phyloP scores from a whole-genome alignment of 1,284 basidiomycete genomes.

The Ceratobasidium sp. region DNA sequence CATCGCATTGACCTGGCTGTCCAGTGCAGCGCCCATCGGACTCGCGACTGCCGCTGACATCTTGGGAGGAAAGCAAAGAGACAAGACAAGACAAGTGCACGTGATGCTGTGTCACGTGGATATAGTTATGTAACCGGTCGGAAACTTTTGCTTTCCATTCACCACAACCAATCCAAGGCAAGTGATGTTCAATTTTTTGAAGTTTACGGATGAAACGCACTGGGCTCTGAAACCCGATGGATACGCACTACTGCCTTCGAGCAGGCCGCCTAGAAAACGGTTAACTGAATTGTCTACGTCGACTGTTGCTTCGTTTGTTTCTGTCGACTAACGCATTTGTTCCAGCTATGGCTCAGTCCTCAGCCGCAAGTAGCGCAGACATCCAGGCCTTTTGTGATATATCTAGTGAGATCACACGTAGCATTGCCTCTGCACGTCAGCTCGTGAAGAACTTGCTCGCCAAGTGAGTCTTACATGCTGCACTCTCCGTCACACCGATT shows the following conservation, averaged over 20 bases:
- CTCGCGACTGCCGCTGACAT: constrained; percentile 53
- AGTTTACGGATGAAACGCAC: constrained; percentile 79
- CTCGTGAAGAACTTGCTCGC: constrained; percentile 64
- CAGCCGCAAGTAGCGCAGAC: constrained; percentile 24
- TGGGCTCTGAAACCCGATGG: constrained; percentile 82
- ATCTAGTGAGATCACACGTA: constrained; percentile 70
- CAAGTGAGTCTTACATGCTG: constrained; percentile 59
- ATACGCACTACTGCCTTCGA: constrained; percentile 70
- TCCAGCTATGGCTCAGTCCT: constrained; percentile 45
- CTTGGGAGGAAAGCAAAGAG: constrained; percentile 52
- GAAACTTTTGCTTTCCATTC: constrained; percentile 32
- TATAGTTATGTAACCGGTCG: constrained; percentile 4
- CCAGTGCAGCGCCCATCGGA: constrained; percentile 53
- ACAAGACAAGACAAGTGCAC: constrained; percentile 14
- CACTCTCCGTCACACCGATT: constrained; percentile 14
- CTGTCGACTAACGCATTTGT: constrained; percentile 21
- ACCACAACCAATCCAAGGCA: constrained; percentile 32
- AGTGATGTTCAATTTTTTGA: constrained; percentile 15
- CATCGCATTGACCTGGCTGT: constrained; percentile 46
- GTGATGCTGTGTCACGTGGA: neutral
- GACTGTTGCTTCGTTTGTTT: constrained; percentile 21
- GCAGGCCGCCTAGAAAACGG: constrained; percentile 90
- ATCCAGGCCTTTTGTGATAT: constrained; percentile 54
- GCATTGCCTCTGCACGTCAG: constrained; percentile 70
- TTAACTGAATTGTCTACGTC: constrained; percentile 68